Base-by-base conservation (phyloP, 768 basidiomycete genomes). In the Sporobolomyces pararoseus region DNA sequence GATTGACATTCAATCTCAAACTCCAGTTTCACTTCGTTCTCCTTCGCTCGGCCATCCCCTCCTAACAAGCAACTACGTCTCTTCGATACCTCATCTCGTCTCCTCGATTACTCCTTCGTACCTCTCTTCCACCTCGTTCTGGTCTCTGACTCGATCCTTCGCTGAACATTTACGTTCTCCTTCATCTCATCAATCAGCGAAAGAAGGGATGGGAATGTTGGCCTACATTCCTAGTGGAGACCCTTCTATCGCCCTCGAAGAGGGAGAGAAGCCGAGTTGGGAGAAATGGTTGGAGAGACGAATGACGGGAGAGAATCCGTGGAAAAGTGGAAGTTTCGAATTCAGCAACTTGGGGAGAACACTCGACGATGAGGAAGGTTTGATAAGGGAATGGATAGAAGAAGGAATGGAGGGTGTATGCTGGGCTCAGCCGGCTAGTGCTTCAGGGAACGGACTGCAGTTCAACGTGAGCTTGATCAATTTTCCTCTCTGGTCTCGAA, bases 111-210 rank as follows among this genome's bases (percentile, higher is more conserved):
- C 47, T 19, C 50, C 27, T 76, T n/a, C 78, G 65, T 35, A 74
- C 50, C 76, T 88, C 87, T 25, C 84, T 84, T n/a, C 77, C 70
- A 14, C 73, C 75, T 53, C 75, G 10, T 61, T 65, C 69, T 65
- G 63, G 58, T 0, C 32, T 13, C 0, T 16, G 5, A 31, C 42
- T 27, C n/a, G 31, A 0, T 25, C 58, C 12, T 60, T 65, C 49
- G 63, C 37, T 4, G 0, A 7, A 16, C 58, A 42, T 2, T 32
- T 70, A 34, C 25, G 6, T 12, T n/a, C n/a, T 29, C 63, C 55
- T 0, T 25, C 31, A 0, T 37, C 34, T 6, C 47, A 27, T 1
- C 9, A 12, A 0, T 2, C 6, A 1, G 63, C 58, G 13, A 7
- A 25, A 14, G 23, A 54, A 16, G 21, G 27, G 4, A 60, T 61